Evolutionary conservation across 2,329 filamentous ascomycete species (phyloP).

Genomic region (Pestalotiopsis sp.): DNA sequence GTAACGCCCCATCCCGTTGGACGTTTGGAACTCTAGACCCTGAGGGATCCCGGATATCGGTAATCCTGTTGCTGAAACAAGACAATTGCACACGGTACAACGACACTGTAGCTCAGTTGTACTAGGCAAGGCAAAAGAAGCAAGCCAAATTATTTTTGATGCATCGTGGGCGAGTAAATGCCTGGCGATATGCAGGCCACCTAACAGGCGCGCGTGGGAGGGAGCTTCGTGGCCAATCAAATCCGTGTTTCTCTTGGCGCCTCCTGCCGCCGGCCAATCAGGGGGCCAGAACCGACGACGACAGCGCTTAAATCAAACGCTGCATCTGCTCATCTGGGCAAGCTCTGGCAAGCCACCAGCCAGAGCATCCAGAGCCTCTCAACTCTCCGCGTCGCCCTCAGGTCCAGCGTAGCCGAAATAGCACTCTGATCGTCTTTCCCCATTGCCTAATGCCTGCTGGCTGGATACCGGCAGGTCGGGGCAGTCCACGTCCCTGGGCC

Average conservation of each 20-base stretch:
- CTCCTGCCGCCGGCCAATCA: constrained; percentile 24
- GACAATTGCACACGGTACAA: not conserved
- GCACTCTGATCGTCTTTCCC: not conserved
- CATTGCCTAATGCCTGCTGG: constrained; percentile 17
- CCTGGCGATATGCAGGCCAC: constrained; percentile 12
- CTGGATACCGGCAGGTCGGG: constrained; percentile 11
- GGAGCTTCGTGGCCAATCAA: constrained; percentile 29
- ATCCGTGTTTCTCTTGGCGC: constrained; percentile 22
- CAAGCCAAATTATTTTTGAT: not conserved
- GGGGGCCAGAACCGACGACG: constrained; percentile 12
- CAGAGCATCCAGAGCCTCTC: constrained; percentile 27
- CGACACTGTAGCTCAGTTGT: not conserved
- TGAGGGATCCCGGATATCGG: not conserved
- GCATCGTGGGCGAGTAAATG: constrained; percentile 8
- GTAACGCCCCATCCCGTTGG: not conserved
- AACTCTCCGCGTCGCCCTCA: constrained; percentile 23
- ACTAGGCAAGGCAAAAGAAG: not conserved
- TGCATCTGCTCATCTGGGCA: constrained; percentile 23
- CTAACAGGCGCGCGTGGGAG: constrained; percentile 29
- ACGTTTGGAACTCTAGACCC: not conserved
- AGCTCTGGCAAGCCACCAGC: constrained; percentile 1
- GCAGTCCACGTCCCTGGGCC: constrained; percentile 3
- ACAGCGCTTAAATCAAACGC: constrained; percentile 34
- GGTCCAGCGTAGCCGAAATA: constrained; percentile 26
- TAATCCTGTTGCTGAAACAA: not conserved